Conservation (phyloP, 495 filamentous ascomycete genomes). For the Annulohypoxylon bovei region DNA sequence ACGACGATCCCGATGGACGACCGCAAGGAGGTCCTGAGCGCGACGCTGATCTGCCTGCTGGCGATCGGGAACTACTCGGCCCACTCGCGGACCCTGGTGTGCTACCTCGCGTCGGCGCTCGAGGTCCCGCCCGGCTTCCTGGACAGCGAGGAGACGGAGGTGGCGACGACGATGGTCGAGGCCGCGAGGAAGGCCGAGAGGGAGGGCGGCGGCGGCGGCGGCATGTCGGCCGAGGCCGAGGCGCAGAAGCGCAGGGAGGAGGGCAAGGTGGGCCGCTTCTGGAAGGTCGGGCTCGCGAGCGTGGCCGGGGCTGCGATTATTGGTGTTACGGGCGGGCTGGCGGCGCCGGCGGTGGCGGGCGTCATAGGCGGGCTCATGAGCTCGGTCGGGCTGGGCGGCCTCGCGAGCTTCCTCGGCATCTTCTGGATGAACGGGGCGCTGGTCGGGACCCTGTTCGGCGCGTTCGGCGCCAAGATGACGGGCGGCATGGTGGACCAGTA, state of each 20-base stretch:
- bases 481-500: slow-evolving; percentile 84
- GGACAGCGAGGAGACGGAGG: slow-evolving; percentile 72
- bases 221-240: slow-evolving; percentile 75
- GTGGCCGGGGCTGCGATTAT: slow-evolving; percentile 88
- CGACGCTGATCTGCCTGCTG: slow-evolving; percentile 73
- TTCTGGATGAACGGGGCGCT: slow-evolving; percentile 83
- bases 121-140: slow-evolving; percentile 67
- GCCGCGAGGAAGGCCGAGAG: slow-evolving; percentile 51
- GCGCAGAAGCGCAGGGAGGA: slow-evolving; percentile 72
- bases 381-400: slow-evolving; percentile 81
- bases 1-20: slow-evolving; percentile 52
- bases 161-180: slow-evolving; percentile 76
- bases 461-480: slow-evolving; percentile 89
- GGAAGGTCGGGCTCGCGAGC: slow-evolving; percentile 90
- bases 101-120: slow-evolving; percentile 72
- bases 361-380: slow-evolving; percentile 91
- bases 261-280: slow-evolving; percentile 68
- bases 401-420: slow-evolving; percentile 83
- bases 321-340: slow-evolving; percentile 86
- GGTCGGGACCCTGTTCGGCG: slow-evolving; percentile 87
- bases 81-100: slow-evolving; percentile 72
- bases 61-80: slow-evolving; percentile 78
- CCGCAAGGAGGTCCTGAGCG: slow-evolving; percentile 61
- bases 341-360: slow-evolving; percentile 86
- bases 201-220: slow-evolving; percentile 50